Base-by-base conservation (phyloP, 2,329 filamentous ascomycete species). In the Coccinonectria pachysandricola region DNA sequence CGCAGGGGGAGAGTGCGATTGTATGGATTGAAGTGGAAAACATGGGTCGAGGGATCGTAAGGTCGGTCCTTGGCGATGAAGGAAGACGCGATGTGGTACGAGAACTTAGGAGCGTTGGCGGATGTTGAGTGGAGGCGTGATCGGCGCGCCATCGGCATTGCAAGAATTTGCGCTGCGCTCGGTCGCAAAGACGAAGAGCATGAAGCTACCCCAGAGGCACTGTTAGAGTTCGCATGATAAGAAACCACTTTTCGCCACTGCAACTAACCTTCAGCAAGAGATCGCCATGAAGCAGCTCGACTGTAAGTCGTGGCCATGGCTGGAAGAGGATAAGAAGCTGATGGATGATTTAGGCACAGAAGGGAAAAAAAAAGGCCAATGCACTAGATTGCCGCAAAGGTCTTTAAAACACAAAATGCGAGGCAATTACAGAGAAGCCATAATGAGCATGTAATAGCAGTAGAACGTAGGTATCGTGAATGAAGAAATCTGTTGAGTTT, bases 11-110 rank as follows among this genome's bases (percentile, higher is more conserved):
- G 68, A 38, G 69, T 73, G 26, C 63, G 64, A 45, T 73, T 64
- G 53, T 74, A 65, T 2, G 74, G 74, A 37, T 79, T 75, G 59
- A 84, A 87, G 48, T 78, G 73, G 53, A 80, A 82, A 30, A 80
- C 62, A 55, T 85, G 76, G 24, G 64, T 66, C n/a, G 68, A 58
- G 8, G 79, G 74, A 36, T 80, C 68, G 58, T 76, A 86, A 16
- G 65, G 65, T 22, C 66, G 68, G 41, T 75, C 71, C 53, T 88
- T 88, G 32, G 72, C 79, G 24, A 77, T 79, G 46, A 80, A 86
- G 5, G 81, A 82, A 5, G 79, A 79, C 15, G 80, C 77, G 32
- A 84, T 67, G 39, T 79, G 68, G 52, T 84, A 86, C 27, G 70
- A 71, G 47, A 83, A 71, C 24, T 43, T 48, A 12, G 54, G 39